These are phyloP conservation scores for Beauveria sp. DNA, from an alignment of 2,329 filamentous ascomycete genomes.

Conservation along the genomic window DNA sequence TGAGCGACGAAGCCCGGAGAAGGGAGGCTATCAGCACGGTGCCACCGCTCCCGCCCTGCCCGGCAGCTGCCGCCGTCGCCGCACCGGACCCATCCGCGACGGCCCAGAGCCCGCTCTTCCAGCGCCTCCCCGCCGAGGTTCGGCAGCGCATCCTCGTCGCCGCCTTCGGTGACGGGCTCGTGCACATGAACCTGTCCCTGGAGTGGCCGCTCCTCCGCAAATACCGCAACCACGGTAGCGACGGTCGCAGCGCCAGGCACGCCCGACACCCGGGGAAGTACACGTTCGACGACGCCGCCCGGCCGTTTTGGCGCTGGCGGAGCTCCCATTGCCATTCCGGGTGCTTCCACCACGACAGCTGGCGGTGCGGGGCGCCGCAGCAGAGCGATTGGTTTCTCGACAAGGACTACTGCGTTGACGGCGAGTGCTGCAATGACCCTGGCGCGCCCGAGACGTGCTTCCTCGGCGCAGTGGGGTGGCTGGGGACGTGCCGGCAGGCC, in stretches of 20 bases:
- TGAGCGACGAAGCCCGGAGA: background rate
- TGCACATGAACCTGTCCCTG: conserved; percentile 1
- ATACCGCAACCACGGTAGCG: background rate
- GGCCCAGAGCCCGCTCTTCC: background rate
- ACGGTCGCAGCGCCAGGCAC: background rate
- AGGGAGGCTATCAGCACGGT: background rate
- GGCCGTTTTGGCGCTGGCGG: conserved; percentile 1
- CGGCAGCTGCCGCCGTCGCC: background rate
- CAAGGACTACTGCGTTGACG: background rate
- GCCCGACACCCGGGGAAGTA: background rate
- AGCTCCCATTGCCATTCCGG: background rate
- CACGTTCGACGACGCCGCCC: background rate
- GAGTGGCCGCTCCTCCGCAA: background rate
- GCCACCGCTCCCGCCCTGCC: background rate
- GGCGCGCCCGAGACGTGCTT: background rate
- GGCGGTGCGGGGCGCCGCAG: background rate
- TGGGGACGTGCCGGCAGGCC: background rate
- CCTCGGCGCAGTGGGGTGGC: background rate
- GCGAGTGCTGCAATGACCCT: background rate
- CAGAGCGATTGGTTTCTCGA: background rate
- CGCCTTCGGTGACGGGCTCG: background rate
- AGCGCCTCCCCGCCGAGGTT: background rate
- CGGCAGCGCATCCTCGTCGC: background rate
- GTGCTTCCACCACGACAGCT: background rate
- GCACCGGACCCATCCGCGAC: background rate